Conservation (phyloP, 2,329 filamentous ascomycete genomes). For the Colletotrichum limetticola region DNA sequence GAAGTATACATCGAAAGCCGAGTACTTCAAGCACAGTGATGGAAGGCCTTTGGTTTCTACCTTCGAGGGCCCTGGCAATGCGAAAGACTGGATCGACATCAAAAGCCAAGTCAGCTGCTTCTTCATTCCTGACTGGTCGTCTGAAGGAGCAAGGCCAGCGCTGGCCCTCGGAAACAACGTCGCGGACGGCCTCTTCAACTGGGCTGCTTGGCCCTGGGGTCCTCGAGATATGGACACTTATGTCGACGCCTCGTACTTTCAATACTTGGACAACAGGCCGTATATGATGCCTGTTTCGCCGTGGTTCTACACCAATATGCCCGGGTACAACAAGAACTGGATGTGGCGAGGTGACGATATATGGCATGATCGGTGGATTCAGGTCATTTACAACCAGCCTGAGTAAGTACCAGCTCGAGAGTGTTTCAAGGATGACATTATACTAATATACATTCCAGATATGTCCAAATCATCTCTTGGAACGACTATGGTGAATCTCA, state of each 20-base stretch:
- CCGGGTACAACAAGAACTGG: constrained; percentile 63
- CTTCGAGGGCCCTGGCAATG: constrained; percentile 53
- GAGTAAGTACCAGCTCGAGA: too few species aligned
- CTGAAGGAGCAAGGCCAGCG: constrained; percentile 43
- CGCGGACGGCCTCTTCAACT: constrained; percentile 49
- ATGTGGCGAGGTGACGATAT: constrained; percentile 68
- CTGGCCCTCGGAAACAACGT: constrained; percentile 54
- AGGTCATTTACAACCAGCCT: constrained; percentile 67
- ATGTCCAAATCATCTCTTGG: constrained; percentile 55
- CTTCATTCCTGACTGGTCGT: constrained; percentile 57
- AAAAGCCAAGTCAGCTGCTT: constrained; percentile 50
- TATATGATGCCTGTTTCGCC: constrained; percentile 66
- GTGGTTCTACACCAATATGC: constrained; percentile 70
- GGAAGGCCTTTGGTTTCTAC: constrained; percentile 50
- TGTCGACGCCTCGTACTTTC: constrained; percentile 36
- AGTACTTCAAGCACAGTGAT: constrained; percentile 36
- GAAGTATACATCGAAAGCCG: not conserved
- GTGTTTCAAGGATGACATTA: constrained; percentile 66
- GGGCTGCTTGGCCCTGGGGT: constrained; percentile 48
- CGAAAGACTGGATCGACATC: constrained; percentile 54
- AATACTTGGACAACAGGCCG: constrained; percentile 56
- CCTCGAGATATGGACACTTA: constrained; percentile 32
- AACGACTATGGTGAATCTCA: constrained; percentile 65
- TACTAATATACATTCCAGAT: constrained; percentile 56
- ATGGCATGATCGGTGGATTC: constrained; percentile 67